These are phyloP conservation scores for Limonium bicolor DNA, from an alignment of 148 eudicot genomes.

Conservation along the genomic window DNA sequence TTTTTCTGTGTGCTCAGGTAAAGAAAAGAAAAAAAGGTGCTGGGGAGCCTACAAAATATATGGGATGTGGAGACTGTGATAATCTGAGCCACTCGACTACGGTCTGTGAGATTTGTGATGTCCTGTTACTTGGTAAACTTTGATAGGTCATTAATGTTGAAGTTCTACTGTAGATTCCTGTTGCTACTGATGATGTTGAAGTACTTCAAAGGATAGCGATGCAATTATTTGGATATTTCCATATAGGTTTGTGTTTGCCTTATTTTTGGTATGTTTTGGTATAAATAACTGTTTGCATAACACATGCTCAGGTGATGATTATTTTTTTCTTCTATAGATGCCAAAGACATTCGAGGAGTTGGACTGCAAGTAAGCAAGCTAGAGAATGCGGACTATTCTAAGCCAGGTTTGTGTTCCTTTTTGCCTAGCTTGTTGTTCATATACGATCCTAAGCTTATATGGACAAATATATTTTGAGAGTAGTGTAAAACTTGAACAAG, in stretches of 20 bases:
- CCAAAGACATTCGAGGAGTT: conserved; percentile 78
- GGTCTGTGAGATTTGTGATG: conserved; percentile 25
- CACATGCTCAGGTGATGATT: neutral
- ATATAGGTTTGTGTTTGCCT: conserved; percentile 32
- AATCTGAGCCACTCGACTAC: conserved; percentile 78
- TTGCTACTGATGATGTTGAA: conserved; percentile 82
- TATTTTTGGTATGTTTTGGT: neutral
- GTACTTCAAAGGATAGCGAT: conserved; percentile 53
- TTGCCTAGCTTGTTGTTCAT: too few relatives aligned
- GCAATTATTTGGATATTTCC: conserved; percentile 60
- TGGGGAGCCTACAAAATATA: conserved; percentile 76
- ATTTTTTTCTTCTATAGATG: conserved; percentile 31
- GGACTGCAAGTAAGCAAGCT: conserved; percentile 89
- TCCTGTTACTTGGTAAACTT: too few relatives aligned
- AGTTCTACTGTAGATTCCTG: conserved; percentile 39
- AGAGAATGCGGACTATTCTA: conserved; percentile 39
- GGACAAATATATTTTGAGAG: too few relatives aligned
- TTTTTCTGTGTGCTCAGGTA: conserved; percentile 23
- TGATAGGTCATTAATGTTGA: too few relatives aligned
- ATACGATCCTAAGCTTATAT: too few relatives aligned
- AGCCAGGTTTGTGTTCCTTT: conserved; percentile 38
- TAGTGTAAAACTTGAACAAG: too few relatives aligned
- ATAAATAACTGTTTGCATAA: neutral
- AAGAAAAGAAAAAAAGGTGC: conserved; percentile 78
- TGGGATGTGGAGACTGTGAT: conserved; percentile 97